Percentiles rank a stretch among this genome's conserved stretches.
Conservation (phyloP, 2,329 filamentous ascomycete species). For the Venturia pyrina region DNA sequence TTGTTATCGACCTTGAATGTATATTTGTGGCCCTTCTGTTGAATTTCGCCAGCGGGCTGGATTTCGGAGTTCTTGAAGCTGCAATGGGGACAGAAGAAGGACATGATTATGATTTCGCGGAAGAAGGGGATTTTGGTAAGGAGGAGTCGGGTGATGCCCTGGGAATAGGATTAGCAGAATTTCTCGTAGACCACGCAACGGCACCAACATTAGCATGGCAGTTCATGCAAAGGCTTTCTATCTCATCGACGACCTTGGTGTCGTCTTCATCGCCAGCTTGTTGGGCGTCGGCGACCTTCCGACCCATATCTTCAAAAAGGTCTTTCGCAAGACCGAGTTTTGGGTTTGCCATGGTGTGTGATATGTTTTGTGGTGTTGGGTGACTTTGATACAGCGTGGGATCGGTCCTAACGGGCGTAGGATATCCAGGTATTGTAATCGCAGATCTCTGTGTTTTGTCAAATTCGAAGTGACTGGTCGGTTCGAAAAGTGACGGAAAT, state of each 20-base stretch:
- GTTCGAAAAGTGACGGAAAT: background rate
- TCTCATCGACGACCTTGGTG: constrained; percentile 42
- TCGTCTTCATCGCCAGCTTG: constrained; percentile 22
- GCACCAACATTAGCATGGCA: constrained; percentile 39
- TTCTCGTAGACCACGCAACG: background rate
- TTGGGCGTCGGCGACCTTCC: constrained; percentile 33
- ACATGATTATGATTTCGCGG: constrained; percentile 95
- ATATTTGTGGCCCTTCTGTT: constrained; percentile 78
- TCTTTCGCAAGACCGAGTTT: constrained; percentile 26
- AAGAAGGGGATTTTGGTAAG: constrained; percentile 94
- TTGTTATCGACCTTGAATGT: constrained; percentile 65
- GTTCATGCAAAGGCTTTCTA: constrained; percentile 46
- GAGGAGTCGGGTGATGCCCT: constrained; percentile 79
- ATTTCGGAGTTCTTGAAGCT: constrained; percentile 86
- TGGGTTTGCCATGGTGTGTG: constrained; percentile 25
- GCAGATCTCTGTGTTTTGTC: background rate
- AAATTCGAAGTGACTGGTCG: background rate
- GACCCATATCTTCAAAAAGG: constrained; percentile 43
- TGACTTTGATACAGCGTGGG: background rate
- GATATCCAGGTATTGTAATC: background rate
- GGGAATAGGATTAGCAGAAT: background rate
- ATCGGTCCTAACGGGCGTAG: background rate
- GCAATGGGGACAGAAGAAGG: constrained; percentile 87
- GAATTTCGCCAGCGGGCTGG: constrained; percentile 83
- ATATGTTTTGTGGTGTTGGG: background rate